These are phyloP conservation scores for Lumnitzera littorea DNA, from an alignment of 345 rosid genomes.

Conservation along the genomic window DNA sequence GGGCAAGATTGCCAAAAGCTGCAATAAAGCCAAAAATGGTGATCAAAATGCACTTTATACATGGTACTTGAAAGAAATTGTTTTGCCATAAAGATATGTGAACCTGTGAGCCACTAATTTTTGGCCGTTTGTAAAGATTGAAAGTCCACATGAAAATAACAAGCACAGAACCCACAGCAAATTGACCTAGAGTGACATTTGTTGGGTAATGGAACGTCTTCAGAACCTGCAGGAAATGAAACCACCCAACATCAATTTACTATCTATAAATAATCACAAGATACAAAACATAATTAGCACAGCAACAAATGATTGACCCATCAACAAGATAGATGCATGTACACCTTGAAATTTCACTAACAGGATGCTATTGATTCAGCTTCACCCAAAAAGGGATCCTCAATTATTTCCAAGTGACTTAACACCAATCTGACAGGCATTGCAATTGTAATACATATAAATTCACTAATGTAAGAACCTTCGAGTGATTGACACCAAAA, in stretches of 20 bases:
- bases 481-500: too few relatives aligned
- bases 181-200: slow-evolving; percentile 30
- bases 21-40: neutral
- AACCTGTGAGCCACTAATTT: slow-evolving; percentile 25
- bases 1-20: slow-evolving; percentile 39
- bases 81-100: neutral
- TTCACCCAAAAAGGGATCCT: too few relatives aligned
- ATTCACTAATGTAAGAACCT: too few relatives aligned
- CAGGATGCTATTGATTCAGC: too few relatives aligned
- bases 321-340: too few relatives aligned
- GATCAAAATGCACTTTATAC: neutral
- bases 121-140: slow-evolving; percentile 40
- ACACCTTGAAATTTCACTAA: too few relatives aligned
- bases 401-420: too few relatives aligned
- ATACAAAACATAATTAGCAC: too few relatives aligned
- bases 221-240: slow-evolving; percentile 27
- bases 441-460: too few relatives aligned
- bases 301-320: too few relatives aligned
- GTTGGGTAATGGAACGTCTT: slow-evolving; percentile 37
- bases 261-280: too few relatives aligned
- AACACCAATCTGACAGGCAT: too few relatives aligned
- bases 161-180: slow-evolving; percentile 35
- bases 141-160: slow-evolving; percentile 39
- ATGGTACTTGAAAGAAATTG: neutral
- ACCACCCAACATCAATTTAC: neutral